Evolutionary conservation across 2,329 filamentous ascomycete species (phyloP).

Genomic region (Talaromyces sp.): DNA sequence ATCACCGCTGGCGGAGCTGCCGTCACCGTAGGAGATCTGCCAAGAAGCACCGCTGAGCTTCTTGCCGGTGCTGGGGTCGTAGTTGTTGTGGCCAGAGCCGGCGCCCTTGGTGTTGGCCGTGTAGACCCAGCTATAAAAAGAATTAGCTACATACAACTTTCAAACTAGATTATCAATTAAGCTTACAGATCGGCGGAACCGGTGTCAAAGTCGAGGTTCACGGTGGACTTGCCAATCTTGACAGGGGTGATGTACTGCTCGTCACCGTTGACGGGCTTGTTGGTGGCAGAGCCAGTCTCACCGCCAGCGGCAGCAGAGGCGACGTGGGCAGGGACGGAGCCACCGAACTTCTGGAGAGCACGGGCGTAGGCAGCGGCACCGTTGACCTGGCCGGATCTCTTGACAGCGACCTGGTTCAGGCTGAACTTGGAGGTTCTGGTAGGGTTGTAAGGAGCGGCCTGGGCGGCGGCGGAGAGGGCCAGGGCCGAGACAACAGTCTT

Average conservation of each 20-base stretch:
- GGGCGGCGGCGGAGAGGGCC: conserved; percentile 9
- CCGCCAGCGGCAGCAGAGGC: conserved; percentile 2
- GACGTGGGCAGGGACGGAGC: conserved; percentile 1
- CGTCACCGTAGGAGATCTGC: conserved; percentile 61
- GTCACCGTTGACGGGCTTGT: conserved; percentile 44
- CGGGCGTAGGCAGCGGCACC: conserved; percentile 8
- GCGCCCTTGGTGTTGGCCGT: conserved; percentile 50
- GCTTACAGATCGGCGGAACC: conserved; percentile 61
- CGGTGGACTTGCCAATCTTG: conserved; percentile 55
- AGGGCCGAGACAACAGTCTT: conserved; percentile 12
- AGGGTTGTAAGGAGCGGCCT: conserved; percentile 4
- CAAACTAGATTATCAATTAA: background rate
- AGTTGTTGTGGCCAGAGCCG: conserved; percentile 53
- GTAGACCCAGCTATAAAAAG: conserved; percentile 55
- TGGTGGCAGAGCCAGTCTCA: conserved; percentile 23
- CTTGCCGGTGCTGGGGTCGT: conserved; percentile 49
- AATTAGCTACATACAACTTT: conserved; percentile 8
- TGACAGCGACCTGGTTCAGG: conserved; percentile 9
- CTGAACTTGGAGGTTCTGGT: conserved; percentile 7
- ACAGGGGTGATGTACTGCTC: conserved; percentile 58
- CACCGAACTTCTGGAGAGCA: conserved; percentile 8
- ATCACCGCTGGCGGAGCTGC: conserved; percentile 55
- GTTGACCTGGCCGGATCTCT: background rate
- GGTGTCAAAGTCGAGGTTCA: conserved; percentile 67
- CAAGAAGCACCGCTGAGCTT: conserved; percentile 48